A percentile compares a stretch with the other conserved stretches of the same genome.
Conservation (phyloP, 805 yeast genomes). For the Candida krabiensis region DNA sequence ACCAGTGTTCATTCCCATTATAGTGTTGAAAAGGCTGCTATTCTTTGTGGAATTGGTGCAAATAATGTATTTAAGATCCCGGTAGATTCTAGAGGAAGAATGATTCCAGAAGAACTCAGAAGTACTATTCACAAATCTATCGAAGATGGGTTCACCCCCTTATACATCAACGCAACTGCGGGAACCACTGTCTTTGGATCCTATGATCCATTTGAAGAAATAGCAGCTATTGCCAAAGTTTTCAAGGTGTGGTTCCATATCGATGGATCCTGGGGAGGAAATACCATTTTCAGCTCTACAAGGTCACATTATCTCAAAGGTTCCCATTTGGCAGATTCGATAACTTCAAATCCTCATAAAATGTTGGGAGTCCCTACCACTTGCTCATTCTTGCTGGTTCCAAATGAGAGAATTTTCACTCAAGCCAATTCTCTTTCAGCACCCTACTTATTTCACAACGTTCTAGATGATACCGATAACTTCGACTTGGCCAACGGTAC, state of each 20-base stretch:
- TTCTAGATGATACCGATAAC: slow-evolving; percentile 49
- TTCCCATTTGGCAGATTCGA: slow-evolving; percentile 64
- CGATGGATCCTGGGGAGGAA: slow-evolving; percentile 93
- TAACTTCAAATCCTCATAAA: slow-evolving; percentile 84
- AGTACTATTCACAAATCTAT: slow-evolving; percentile 41
- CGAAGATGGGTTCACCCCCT: slow-evolving; percentile 62
- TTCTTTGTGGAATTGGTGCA: slow-evolving; percentile 70
- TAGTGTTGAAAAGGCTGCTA: slow-evolving; percentile 79
- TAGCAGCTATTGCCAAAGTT: slow-evolving; percentile 52
- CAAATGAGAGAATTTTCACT: slow-evolving; percentile 64
- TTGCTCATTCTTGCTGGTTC: slow-evolving; percentile 70
- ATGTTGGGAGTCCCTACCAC: slow-evolving; percentile 86
- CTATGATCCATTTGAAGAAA: slow-evolving; percentile 63
- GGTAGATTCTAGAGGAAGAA: slow-evolving; percentile 54
- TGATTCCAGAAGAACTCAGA: slow-evolving; percentile 52
- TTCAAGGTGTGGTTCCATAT: slow-evolving; percentile 75
- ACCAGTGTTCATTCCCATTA: slow-evolving; percentile 76
- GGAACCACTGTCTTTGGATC: slow-evolving; percentile 90
- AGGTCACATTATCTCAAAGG: slow-evolving; percentile 55
- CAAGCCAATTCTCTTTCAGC: slow-evolving; percentile 75
- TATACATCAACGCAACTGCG: slow-evolving; percentile 80
- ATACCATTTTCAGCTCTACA: slow-evolving; percentile 61
- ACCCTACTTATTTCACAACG: slow-evolving; percentile 74
- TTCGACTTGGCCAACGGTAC: slow-evolving; percentile 86
- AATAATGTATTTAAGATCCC: slow-evolving; percentile 60